phyloP scores from a whole-genome alignment of 176 grass and related monocot genomes.

The Bromus sterilis region DNA sequence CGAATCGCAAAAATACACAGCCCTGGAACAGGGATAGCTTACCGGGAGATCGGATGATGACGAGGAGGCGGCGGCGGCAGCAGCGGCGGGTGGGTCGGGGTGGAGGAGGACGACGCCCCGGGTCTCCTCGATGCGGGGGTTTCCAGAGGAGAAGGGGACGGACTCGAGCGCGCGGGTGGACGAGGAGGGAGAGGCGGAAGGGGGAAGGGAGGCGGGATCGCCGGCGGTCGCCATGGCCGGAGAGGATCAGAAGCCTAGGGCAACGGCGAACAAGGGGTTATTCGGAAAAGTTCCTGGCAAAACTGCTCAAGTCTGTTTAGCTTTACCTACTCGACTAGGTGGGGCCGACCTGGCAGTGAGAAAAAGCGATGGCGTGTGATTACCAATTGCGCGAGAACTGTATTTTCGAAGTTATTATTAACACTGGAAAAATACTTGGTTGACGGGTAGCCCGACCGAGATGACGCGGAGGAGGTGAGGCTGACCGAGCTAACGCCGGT shows the following conservation, averaged over 20 bases:
- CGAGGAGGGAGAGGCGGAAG: neutral
- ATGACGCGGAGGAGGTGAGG: no score
- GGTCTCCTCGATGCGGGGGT: slow-evolving; percentile 93
- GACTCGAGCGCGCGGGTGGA: slow-evolving; percentile 21
- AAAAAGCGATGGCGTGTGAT: neutral
- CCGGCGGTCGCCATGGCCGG: slow-evolving; percentile 23
- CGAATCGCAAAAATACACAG: neutral
- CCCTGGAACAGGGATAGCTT: neutral
- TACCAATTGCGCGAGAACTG: neutral
- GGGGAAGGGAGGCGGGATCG: neutral
- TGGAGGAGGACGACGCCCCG: slow-evolving; percentile 73
- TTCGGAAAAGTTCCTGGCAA: neutral
- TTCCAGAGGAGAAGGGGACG: slow-evolving; percentile 81
- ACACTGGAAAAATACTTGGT: no score
- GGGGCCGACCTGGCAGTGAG: slow-evolving; percentile 5
- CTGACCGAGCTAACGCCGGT: no score
- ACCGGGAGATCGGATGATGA: slow-evolving; percentile 49
- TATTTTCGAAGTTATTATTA: no score
- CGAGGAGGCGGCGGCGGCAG: neutral
- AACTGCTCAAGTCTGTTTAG: neutral
- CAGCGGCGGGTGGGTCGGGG: slow-evolving; percentile 24
- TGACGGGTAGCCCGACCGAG: no score
- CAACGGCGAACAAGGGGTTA: neutral
- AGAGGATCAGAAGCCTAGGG: slow-evolving; percentile 5
- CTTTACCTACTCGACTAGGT: neutral